Evolutionary conservation across 148 eudicot species (phyloP), one percentile per base, ranked within the genome.

Genomic region (Chenopodium berlandieri): DNA sequence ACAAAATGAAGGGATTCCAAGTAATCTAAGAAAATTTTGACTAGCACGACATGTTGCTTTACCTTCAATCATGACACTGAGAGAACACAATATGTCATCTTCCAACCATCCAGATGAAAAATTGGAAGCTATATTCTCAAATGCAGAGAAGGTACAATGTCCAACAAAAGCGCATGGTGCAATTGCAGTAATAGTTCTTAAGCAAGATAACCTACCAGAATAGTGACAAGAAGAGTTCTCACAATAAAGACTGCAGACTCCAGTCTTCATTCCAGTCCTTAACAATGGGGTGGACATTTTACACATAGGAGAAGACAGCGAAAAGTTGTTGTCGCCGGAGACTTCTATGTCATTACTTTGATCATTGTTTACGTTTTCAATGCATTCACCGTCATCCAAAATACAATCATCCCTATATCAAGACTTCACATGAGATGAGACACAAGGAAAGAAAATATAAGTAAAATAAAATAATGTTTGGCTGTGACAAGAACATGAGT

Each of bases 1-100:
- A 46, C 73, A 79, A 89, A 91, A 96, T 78, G 97, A 87, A 31
- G 99, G 99, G 71, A 94, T 58, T 67, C 99, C 99, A 50, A 91
- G 75, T 75, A 94, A 87, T 52, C 81, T 85, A 76, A 93, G 92
- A 87, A 95, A 89, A 83, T 95, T 95, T 76, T 80, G 78, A 74
- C 87, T 76, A 40, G 88, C 88, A 37, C 86, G 85, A 58, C 86
- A 83, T n/a, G 93, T 79, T 71, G 91, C 89, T 84, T 94, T 92
- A 70, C 98, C 99, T 82, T 92, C 92, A 70, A 94, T 86, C 78
- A 95, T 76, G 84, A 67, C 82, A 78, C 79, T 86, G 58, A 95
- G 87, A 22, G 97, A 94, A 47, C 78, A 70, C 88, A 93, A 73
- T 56, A 89, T 75, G 74, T 94, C 88, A 84, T 94, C 95, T 87